These are phyloP conservation scores for Populus ilicifolia DNA, from an alignment of 345 rosid species.

Conservation along the genomic window DNA sequence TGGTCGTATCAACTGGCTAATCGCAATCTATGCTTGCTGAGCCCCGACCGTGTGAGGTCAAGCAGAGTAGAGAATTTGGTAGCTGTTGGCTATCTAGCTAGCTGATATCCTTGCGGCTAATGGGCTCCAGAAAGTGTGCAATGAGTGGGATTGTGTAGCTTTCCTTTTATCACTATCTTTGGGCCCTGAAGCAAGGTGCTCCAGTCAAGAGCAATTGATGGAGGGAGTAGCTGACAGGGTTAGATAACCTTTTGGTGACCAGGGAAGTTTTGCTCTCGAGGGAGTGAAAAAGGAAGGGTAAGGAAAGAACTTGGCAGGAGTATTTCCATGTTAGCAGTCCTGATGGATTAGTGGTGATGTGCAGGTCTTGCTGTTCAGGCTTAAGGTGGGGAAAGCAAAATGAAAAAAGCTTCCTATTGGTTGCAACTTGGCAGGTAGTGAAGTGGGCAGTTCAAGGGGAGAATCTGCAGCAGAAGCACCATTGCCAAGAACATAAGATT, in stretches of 20 bases:
- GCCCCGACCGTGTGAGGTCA: not conserved
- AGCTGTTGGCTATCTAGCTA: not conserved
- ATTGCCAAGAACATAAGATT: no score
- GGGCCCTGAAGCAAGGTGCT: no score
- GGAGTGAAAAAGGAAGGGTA: not conserved
- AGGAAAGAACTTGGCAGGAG: not conserved
- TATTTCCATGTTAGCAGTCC: not conserved
- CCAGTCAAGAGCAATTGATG: no score
- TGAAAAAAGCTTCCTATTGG: no score
- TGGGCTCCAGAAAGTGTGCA: not conserved
- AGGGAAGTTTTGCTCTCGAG: not conserved
- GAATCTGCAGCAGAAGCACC: no score
- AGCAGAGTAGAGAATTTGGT: not conserved
- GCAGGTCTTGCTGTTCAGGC: no score
- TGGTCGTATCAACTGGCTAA: not conserved
- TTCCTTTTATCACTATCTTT: not conserved
- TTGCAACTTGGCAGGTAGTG: no score
- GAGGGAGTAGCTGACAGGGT: no score
- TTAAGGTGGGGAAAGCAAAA: no score
- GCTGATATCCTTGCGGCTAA: not conserved
- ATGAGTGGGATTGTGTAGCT: not conserved
- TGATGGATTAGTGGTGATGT: no score
- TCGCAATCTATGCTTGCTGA: not conserved
- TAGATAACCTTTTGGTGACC: not conserved
- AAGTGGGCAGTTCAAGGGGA: no score